Evolutionary conservation across 2,329 filamentous ascomycete genomes (phyloP).

Genomic region (Ophiosphaerella korrae): DNA sequence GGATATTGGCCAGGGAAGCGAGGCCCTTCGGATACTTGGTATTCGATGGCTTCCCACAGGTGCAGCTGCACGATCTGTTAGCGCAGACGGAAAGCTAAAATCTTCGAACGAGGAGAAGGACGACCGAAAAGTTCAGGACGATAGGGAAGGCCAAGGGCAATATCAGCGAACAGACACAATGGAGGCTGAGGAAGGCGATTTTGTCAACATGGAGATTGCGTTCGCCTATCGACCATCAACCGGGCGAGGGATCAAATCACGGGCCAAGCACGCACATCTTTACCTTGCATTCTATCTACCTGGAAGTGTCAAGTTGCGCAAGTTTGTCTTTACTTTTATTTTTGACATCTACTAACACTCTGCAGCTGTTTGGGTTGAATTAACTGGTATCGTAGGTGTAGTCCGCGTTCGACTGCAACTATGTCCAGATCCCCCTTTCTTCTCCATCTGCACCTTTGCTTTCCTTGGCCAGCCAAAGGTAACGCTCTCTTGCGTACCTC

Average conservation of each 20-base stretch:
- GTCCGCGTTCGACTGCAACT: constrained; percentile 72
- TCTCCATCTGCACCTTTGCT: constrained; percentile 74
- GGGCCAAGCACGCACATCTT: constrained; percentile 74
- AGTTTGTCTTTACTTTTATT: constrained; percentile 17
- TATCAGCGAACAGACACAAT: constrained; percentile 52
- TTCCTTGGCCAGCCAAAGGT: constrained; percentile 78
- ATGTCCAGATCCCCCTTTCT: constrained; percentile 76
- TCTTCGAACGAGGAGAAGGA: constrained; percentile 52
- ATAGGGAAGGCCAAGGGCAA: constrained; percentile 48
- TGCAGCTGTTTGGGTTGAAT: constrained; percentile 73
- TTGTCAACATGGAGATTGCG: constrained; percentile 76
- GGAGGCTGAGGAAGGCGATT: constrained; percentile 78
- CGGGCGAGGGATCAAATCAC: constrained; percentile 63
- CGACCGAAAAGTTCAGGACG: constrained; percentile 57
- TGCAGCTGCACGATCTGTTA: constrained; percentile 67
- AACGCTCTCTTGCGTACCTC: constrained; percentile 70
- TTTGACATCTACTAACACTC: constrained; percentile 17
- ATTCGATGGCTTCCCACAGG: constrained; percentile 74
- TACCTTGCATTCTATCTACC: constrained; percentile 74
- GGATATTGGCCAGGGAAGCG: constrained; percentile 76
- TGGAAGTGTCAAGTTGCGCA: constrained; percentile 58
- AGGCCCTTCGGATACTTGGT: constrained; percentile 71
- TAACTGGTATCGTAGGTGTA: constrained; percentile 73
- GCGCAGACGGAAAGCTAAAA: constrained; percentile 62
- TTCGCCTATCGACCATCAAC: constrained; percentile 73